Percentiles rank a stretch among this genome's conserved stretches.
phyloP scores from a whole-genome alignment of 73 alveolate species.

The Blepharisma japonicum region DNA sequence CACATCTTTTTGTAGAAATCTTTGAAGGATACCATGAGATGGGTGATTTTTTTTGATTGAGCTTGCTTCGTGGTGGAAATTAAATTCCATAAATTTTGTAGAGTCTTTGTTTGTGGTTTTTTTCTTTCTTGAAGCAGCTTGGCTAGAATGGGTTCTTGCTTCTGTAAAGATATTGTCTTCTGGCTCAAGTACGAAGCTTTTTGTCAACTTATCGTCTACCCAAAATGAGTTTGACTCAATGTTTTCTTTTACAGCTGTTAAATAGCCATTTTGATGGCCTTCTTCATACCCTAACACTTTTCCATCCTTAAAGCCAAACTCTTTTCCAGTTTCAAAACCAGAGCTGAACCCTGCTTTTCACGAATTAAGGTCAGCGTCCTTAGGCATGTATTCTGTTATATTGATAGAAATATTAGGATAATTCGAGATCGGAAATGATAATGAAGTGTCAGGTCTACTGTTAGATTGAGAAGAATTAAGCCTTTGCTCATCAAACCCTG shows the following conservation, averaged over 20 bases:
- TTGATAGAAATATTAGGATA: no score
- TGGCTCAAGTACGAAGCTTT: no score
- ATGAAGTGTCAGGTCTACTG: no score
- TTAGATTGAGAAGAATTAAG: no score
- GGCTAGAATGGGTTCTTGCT: no score
- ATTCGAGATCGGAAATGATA: no score
- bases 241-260: neutral
- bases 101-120: neutral
- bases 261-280: conserved; percentile 5
- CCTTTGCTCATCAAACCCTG: no score
- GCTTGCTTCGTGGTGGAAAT: neutral
- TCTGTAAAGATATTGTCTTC: no score
- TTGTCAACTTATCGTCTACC: no score
- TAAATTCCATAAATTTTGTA: conserved; percentile 21
- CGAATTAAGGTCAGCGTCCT: neutral
- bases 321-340: conserved; percentile 13
- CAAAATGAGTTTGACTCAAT: no score
- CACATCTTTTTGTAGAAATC: neutral
- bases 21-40: neutral
- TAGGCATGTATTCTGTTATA: neutral
- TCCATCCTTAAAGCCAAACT: conserved; percentile 4
- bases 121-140: neutral
- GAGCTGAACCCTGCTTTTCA: conserved; percentile 19
- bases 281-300: neutral
- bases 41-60: conserved; percentile 1